Evolutionary conservation across 2,329 filamentous ascomycete genomes (phyloP), one percentile per base, ranked within the genome.

Genomic region (Sporothrix curviconia): DNA sequence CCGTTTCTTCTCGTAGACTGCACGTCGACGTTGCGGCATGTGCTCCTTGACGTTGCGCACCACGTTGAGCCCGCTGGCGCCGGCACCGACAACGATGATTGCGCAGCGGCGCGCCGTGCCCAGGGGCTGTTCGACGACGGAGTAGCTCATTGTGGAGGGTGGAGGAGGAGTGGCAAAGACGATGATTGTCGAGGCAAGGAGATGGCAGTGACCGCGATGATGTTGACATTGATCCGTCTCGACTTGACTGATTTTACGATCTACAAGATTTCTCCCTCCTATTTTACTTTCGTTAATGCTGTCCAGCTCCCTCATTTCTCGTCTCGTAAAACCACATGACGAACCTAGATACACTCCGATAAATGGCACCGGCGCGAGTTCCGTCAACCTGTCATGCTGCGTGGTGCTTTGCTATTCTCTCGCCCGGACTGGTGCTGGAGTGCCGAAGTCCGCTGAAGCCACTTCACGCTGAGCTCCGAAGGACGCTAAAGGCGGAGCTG

Each of bases 41-140:
- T n/a, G n/a, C 44, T 43, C 19, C 17, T 59, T 58, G 30, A 59
- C 47, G 36, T 46, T 53, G 32, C 46, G 56, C 5, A 49, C 55
- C 4, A 60, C 24, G 24, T 60, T 60, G 19, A 59, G 37, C 2
- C 57, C 57, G 36, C 42, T 43, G 5, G 58, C 58, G 8, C 77
- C 77, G 14, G 76, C 76, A 9, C 77, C 77, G 39, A 78, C 66
- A 58, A 71, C 73, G 14, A 79, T 68, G 22, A 70, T 60, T n/a
- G 17, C 60, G 60, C 24, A 63, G 37, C 24, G 46, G 17, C 59
- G 59, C 19, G 53, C 39, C 15, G 54, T 57, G n/a, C 57, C 59
- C 37, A 59, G 22, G 9, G 51, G 56, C 51, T 60, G 36, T 22
- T 62, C 59, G 15, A 42, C 9, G 11, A 62, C 24, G 1, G 24